phyloP scores from a whole-genome alignment of 192 early-diverging fungal genomes.

The Phlyctochytrium planicorne region DNA sequence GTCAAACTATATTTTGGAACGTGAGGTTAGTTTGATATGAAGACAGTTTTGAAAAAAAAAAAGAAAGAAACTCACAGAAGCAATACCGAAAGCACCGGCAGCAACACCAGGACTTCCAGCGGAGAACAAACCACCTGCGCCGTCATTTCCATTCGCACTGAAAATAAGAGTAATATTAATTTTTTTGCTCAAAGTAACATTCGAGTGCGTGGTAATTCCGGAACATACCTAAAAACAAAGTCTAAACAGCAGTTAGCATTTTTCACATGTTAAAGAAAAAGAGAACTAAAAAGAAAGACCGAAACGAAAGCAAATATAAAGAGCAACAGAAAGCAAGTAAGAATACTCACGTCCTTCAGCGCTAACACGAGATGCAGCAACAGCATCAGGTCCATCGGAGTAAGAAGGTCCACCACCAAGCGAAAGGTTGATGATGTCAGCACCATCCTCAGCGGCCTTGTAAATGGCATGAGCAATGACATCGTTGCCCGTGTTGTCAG shows the following conservation, averaged over 20 bases:
- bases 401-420: constrained; percentile 57
- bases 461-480: constrained; percentile 76
- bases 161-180: too few species aligned
- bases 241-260: too few species aligned
- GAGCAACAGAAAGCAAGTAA: too few species aligned
- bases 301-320: too few species aligned
- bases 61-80: too few species aligned
- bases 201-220: background rate
- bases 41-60: too few species aligned
- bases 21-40: too few species aligned
- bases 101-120: constrained; percentile 22
- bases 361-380: constrained; percentile 53
- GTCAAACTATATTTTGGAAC: too few species aligned
- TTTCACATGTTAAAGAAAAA: too few species aligned
- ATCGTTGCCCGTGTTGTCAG: constrained; percentile 58
- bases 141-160: constrained; percentile 75
- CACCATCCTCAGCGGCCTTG: constrained; percentile 63
- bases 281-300: too few species aligned
- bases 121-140: constrained; percentile 55
- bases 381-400: constrained; percentile 53
- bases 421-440: constrained; percentile 84
- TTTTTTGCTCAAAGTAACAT: background rate
- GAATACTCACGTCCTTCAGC: constrained; percentile 25
- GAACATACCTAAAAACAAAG: constrained; percentile 39
- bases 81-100: constrained; percentile 23